phyloP scores from a whole-genome alignment of 2,329 filamentous ascomycete species.

The Pseudocercospora pini-densiflorae region DNA sequence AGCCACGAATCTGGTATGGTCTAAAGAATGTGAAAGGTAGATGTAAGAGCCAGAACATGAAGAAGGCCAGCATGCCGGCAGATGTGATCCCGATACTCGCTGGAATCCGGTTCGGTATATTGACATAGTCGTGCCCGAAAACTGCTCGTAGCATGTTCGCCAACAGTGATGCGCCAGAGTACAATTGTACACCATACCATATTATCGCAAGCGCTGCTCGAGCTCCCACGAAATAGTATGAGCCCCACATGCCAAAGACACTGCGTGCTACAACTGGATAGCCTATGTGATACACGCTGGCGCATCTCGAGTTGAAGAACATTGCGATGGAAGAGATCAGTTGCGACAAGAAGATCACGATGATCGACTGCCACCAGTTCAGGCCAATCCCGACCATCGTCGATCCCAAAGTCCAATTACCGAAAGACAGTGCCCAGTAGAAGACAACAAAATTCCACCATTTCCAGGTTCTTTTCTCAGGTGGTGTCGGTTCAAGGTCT shows the following conservation, averaged over 20 bases:
- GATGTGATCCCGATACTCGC: constrained; percentile 39
- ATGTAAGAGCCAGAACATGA: constrained; percentile 39
- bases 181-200: constrained; percentile 38
- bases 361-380: constrained; percentile 52
- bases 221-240: constrained; percentile 50
- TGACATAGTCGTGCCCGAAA: constrained; percentile 45
- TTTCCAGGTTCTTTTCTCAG: constrained; percentile 27
- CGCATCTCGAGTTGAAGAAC: constrained; percentile 51
- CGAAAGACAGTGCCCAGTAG: constrained; percentile 45
- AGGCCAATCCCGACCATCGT: constrained; percentile 49
- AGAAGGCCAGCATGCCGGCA: constrained; percentile 41
- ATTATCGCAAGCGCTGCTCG: constrained; percentile 48
- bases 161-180: constrained; percentile 32
- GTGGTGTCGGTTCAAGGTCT: constrained; percentile 31
- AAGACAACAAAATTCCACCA: constrained; percentile 37
- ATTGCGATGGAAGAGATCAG: constrained; percentile 49
- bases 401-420: constrained; percentile 48
- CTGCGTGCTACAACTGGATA: constrained; percentile 40
- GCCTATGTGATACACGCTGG: constrained; percentile 38
- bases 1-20: constrained; percentile 50
- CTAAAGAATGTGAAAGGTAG: constrained; percentile 47
- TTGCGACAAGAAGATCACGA: constrained; percentile 52
- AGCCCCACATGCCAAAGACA: constrained; percentile 50
- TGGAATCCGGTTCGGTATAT: constrained; percentile 39
- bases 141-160: constrained; percentile 39